Evolutionary conservation across 2,329 filamentous ascomycete genomes (phyloP), one percentile per base, ranked within the genome.

Genomic region (Fusarium xylarioides): DNA sequence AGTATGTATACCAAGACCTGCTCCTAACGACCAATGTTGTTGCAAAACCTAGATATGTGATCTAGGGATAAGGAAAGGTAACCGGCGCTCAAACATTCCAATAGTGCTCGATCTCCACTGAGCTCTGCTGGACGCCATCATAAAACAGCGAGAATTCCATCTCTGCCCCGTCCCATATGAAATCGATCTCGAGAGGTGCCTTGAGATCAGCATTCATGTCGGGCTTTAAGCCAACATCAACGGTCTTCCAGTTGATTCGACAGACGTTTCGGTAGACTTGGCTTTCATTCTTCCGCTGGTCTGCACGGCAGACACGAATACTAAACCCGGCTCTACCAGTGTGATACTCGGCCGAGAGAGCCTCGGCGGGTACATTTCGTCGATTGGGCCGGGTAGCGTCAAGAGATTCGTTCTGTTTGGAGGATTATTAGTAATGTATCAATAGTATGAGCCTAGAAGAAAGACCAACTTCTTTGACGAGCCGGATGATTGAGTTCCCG

Each of bases 291-390:
- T 30, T 30, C 30, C 30, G 30, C 30, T 30, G 30, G 30, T 30
- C 30, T 30, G 30, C 30, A 30, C 30, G 30, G 30, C 30, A 30
- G 30, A 37, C 18, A 3, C 35, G n/a, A 5, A 52, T 35, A 7
- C 18, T 18, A 1, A 35, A 59, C 4, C 26, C 0, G 26, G 26
- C n/a, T 2, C 30, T 9, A 5, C 18, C 16, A 18, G 11, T 5
- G 23, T 14, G 30, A 11, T 15, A 1, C 0, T n/a, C 12, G 8
- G 1, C 1, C 1, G n/a, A 53, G 2, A 60, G 28, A n/a, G 37
- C 57, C 8, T 50, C 12, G 2, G 6, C 3, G 2, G 56, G 46
- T 10, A 60, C 1, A 16, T 0, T 4, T 26, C 56, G 44, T 9
- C 5, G 28, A 12, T 49, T 54, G 5, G 14, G 30, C 1, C 3